Conservation (phyloP, 768 basidiomycete species). For the Albatrellus ellisii region DNA sequence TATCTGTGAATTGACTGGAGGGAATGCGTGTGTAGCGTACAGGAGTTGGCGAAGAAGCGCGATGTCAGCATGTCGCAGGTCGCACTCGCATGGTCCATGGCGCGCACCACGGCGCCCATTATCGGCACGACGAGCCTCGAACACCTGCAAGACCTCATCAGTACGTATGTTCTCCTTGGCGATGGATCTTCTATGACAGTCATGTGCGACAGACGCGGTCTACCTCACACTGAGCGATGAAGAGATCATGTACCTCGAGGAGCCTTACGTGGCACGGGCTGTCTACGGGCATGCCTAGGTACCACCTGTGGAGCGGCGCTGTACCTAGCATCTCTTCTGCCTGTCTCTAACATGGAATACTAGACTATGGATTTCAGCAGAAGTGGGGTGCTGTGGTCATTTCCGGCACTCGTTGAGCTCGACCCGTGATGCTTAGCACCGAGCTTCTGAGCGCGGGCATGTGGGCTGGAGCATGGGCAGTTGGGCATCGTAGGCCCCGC, state of each 20-base stretch:
- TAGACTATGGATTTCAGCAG: no score
- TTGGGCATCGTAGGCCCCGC: no score
- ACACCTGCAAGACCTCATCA: not conserved
- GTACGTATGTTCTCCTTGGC: not conserved
- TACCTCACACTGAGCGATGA: not conserved
- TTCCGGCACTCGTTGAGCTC: no score
- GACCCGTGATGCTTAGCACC: no score
- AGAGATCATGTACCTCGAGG: constrained; percentile 4
- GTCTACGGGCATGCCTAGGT: not conserved
- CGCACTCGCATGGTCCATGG: constrained; percentile 22
- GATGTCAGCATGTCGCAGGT: constrained; percentile 30
- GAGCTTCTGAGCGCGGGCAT: no score
- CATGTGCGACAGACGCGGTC: not conserved
- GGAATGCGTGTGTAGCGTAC: constrained; percentile 14
- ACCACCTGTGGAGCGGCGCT: no score
- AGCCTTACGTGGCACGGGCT: not conserved
- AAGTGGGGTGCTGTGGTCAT: no score
- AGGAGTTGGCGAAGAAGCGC: constrained; percentile 25
- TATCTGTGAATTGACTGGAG: not conserved
- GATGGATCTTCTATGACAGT: not conserved
- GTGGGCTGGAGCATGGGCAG: no score
- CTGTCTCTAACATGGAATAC: no score
- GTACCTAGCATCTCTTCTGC: no score
- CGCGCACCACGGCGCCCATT: not conserved
- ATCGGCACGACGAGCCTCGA: constrained; percentile 3